Base-by-base conservation (phyloP, 208 protist species). In the Novymonas esmeraldas region DNA sequence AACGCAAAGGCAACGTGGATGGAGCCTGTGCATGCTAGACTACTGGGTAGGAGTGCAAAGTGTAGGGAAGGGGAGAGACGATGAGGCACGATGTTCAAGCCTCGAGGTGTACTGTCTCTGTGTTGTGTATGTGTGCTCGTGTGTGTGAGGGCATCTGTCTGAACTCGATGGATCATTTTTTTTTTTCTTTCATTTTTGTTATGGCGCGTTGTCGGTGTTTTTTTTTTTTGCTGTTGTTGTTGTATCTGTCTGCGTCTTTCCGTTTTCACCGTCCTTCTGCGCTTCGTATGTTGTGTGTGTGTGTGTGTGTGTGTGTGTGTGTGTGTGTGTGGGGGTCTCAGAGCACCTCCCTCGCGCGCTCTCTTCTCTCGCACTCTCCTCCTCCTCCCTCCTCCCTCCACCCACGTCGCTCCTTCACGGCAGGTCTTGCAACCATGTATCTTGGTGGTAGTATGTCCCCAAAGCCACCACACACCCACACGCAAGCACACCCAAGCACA, bases 271-370 rank as follows among this genome's bases (percentile, higher is more conserved):
- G 16, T 24, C 9, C 11, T n/a, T 36, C 10, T 24, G 24, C 31
- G 48, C 18, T 10, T 52, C 7, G 2, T 9, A n/a, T 14, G 11
- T 13, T 52, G 24, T 31, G 7, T 14, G 10, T 26, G 24, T 36
- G 29, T 55, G 28, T 55, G 49, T 36, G 49, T 51, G 46, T 48
- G 44, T n/a, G 44, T 48, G 44, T 2, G 44, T 20, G 44, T 48
- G 44, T 48, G 7, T n/a, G 44, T 3, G 10, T 51, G 16, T 38
- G 13, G 28, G 28, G 16, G 28, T 22, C 22, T n/a, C 48, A 16
- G 14, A 24, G 28, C 13, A 22, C 18, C 29, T 28, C 50, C 50
- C 6, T 55, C 51, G 20, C 10, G 6, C 29, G 28, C 51, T 41
- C 20, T 28, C 9, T 18, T 26, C 16, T 20, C 28, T 20, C n/a